Evolutionary conservation across 2,329 filamentous ascomycete genomes (phyloP).

Genomic region (Lasiodiplodia sp.): DNA sequence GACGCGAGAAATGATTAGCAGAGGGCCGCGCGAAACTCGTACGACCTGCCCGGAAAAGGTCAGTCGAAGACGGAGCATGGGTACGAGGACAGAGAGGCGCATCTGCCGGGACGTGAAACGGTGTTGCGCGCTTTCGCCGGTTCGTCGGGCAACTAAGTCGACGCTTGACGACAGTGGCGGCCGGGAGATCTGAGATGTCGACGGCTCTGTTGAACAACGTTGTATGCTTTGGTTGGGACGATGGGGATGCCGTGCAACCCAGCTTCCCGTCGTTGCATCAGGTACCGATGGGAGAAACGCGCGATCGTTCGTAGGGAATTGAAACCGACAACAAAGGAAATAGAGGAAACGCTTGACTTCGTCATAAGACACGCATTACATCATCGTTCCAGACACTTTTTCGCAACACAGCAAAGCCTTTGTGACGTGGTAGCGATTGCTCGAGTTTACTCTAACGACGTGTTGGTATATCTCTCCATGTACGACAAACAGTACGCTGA

Average conservation of each 20-base stretch:
- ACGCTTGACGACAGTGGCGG: slow-evolving; percentile 25
- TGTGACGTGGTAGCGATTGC: slow-evolving; percentile 20
- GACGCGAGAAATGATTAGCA: slow-evolving; percentile 11
- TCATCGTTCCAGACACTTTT: not conserved
- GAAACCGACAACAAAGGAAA: slow-evolving; percentile 4
- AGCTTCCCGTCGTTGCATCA: slow-evolving; percentile 9
- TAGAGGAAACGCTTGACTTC: slow-evolving; percentile 14
- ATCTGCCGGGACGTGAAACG: slow-evolving; percentile 16
- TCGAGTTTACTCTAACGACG: slow-evolving; percentile 26
- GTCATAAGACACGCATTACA: slow-evolving; percentile 20
- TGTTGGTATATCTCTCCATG: slow-evolving; percentile 21
- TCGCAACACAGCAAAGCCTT: slow-evolving; percentile 10
- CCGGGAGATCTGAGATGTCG: slow-evolving; percentile 21
- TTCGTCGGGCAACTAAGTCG: not conserved
- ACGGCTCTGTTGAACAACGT: slow-evolving; percentile 19
- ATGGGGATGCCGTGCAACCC: slow-evolving; percentile 15
- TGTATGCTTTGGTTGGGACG: slow-evolving; percentile 17
- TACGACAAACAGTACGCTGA: slow-evolving; percentile 18
- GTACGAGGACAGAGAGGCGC: slow-evolving; percentile 6
- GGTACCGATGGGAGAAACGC: slow-evolving; percentile 11
- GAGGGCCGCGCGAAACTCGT: slow-evolving; percentile 24
- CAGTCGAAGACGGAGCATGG: not conserved
- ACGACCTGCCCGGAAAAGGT: slow-evolving; percentile 22
- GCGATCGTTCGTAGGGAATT: slow-evolving; percentile 1
- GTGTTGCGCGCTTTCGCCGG: slow-evolving; percentile 12